Percentiles rank a stretch among this genome's conserved stretches.
Conservation (phyloP, 129 eudicot species). For the Heracleum sosnowskyi region DNA sequence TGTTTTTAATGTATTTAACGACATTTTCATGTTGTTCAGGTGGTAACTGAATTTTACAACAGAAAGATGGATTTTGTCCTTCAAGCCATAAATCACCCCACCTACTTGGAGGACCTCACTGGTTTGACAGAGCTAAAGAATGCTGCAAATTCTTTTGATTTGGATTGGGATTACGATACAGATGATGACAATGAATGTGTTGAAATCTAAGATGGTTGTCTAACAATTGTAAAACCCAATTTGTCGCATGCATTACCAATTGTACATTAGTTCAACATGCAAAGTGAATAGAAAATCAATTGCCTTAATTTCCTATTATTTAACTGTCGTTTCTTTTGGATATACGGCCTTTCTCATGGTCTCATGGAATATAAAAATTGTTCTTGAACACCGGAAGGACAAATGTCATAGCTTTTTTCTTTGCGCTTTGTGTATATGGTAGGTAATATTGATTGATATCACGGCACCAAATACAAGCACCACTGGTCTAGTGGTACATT, state of each 20-base stretch:
- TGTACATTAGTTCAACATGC: not conserved
- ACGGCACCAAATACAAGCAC: too few relatives aligned
- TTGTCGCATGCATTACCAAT: not conserved
- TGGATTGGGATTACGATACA: conserved; percentile 72
- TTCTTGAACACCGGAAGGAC: not conserved
- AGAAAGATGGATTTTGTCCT: conserved; percentile 70
- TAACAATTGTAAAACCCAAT: not conserved
- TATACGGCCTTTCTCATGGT: not conserved
- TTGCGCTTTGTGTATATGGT: too few relatives aligned
- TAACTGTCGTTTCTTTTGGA: not conserved
- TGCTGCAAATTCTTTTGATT: conserved; percentile 54
- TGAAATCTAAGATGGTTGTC: conserved; percentile 41
- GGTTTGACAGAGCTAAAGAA: conserved; percentile 90
- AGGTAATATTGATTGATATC: too few relatives aligned
- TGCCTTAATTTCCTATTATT: not conserved
- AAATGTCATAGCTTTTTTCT: too few relatives aligned
- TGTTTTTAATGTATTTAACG: not conserved
- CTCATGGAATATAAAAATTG: not conserved
- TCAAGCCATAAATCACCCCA: conserved; percentile 86
- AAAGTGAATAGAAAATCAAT: not conserved
- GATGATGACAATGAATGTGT: conserved; percentile 57
- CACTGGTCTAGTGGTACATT: too few relatives aligned
- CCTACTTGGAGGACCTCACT: conserved; percentile 88
- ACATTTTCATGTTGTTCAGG: conserved; percentile 35
- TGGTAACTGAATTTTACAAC: conserved; percentile 58